Evolutionary conservation across 225 moss, liverwort and hornwort genomes (phyloP).

Genomic region (Neckera pumila): DNA sequence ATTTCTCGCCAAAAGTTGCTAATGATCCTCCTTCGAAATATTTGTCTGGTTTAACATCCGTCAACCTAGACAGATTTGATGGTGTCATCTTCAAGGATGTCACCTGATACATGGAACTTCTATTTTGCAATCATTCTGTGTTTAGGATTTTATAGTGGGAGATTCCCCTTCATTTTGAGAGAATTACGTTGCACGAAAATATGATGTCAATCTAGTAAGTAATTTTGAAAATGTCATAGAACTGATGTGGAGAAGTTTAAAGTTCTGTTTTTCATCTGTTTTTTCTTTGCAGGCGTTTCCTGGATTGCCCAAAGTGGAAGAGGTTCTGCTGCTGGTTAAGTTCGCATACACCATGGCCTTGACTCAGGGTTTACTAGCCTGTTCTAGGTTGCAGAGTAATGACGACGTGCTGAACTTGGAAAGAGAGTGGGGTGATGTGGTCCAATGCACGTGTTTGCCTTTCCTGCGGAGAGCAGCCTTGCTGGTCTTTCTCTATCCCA

Average conservation of each 20-base stretch:
- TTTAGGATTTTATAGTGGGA: not conserved
- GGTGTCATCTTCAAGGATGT: not conserved
- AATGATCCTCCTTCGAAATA: not conserved
- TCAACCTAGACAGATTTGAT: not conserved
- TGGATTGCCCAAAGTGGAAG: constrained; percentile 69
- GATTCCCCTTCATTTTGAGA: not conserved
- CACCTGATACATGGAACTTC: not conserved
- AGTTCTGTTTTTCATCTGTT: not conserved
- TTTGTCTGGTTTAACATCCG: not conserved
- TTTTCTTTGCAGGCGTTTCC: constrained; percentile 57
- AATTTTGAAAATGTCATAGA: not conserved
- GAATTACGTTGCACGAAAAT: not conserved
- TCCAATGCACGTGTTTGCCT: constrained; percentile 62
- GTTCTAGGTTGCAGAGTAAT: constrained; percentile 33
- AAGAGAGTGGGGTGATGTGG: constrained; percentile 24
- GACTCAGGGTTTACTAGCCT: constrained; percentile 70
- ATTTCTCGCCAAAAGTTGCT: not conserved
- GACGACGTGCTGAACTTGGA: constrained; percentile 8
- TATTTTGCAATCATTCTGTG: not conserved
- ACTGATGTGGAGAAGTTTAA: not conserved
- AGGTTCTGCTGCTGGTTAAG: constrained; percentile 65
- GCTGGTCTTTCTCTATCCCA: constrained; percentile 40
- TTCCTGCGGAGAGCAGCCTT: constrained; percentile 83
- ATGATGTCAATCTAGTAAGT: not conserved
- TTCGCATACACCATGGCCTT: constrained; percentile 63